These are phyloP conservation scores for Penicillium sp. DNA, from an alignment of 2,329 filamentous ascomycete genomes.

Conservation along the genomic window DNA sequence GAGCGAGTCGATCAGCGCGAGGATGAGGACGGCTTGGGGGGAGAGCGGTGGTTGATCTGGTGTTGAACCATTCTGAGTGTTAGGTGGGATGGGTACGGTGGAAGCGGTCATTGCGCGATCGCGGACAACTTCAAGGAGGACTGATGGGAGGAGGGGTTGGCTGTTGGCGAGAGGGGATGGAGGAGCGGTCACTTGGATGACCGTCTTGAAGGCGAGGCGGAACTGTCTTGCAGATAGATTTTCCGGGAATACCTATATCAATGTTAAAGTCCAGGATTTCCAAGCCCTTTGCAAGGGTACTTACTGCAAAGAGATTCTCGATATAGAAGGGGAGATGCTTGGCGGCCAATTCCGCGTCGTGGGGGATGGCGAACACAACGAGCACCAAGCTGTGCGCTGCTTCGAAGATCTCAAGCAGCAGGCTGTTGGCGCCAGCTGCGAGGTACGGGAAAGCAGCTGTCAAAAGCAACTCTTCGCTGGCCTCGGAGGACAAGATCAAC, in stretches of 20 bases:
- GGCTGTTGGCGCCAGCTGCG: conserved; percentile 56
- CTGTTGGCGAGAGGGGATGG: conserved; percentile 72
- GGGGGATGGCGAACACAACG: conserved; percentile 76
- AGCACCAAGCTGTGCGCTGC: conserved; percentile 82
- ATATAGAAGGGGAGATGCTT: conserved; percentile 80
- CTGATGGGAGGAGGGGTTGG: conserved; percentile 77
- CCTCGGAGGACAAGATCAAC: conserved; percentile 63
- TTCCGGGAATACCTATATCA: conserved; percentile 65
- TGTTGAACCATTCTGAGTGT: conserved; percentile 36
- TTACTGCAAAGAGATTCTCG: conserved; percentile 69
- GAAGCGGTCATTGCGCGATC: conserved; percentile 62
- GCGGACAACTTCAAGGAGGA: conserved; percentile 74
- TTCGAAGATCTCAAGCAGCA: conserved; percentile 75
- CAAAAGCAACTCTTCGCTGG: conserved; percentile 72
- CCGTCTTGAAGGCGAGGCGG: conserved; percentile 80
- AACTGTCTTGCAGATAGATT: conserved; percentile 84
- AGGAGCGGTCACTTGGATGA: conserved; percentile 78
- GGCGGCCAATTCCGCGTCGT: conserved; percentile 70
- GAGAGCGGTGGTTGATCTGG: conserved; percentile 50
- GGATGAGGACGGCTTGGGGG: conserved; percentile 73
- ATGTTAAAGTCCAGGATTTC: neutral
- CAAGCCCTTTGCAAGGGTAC: conserved; percentile 11
- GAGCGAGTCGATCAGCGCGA: conserved; percentile 78
- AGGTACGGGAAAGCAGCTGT: conserved; percentile 76
- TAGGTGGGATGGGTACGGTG: conserved; percentile 49